Evolutionary conservation across 2,329 filamentous ascomycete species (phyloP), one percentile per base, ranked within the genome.

Genomic region (Alternaria longipes): DNA sequence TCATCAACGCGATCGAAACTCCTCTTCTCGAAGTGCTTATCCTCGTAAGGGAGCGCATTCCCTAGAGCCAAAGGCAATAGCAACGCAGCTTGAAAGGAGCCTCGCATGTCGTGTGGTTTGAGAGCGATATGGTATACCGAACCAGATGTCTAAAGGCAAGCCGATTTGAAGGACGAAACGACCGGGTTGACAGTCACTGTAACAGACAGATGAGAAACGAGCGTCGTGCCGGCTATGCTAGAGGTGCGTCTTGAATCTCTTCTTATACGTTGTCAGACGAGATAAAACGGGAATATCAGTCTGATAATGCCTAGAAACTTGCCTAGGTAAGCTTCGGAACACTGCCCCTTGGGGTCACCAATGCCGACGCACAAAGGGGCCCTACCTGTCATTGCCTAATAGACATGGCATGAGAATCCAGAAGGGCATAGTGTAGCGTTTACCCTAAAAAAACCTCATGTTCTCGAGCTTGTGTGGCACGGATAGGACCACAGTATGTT

Each of bases 1-100:
- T 49, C 45, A 20, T 49, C 28, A 22, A 49, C 45, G 30, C 14
- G 45, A 32, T 49, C 45, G 45, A 49, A 49, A 32, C 28, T 30
- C 22, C 45, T 49, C 28, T 34, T 49, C 30, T 49, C 28, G 2
- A 49, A 49, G 18, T 49, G 28, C 28, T 14, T 32, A 14, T 11
- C 28, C 28, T 49, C 45, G 18, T 49, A 20, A 2, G 45, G 45
- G 30, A 49, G 45, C 28, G 28, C 45, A 34, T 22, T 49, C 4
- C 28, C 45, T 20, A 49, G 8, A 32, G 45, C 45, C 45, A 49
- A 49, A 49, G 45, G 45, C 45, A 34, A 20, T 22, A 49, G 28
- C 14, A 49, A 32, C 18, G 28, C 45, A 18, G 20, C 45, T 49
- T 49, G 45, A 22, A 49, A 20, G 20, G 28, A 30, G 20, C 28